These are phyloP conservation scores for Aegilops umbellulata DNA, from an alignment of 176 grass and related monocot genomes.

Conservation along the genomic window DNA sequence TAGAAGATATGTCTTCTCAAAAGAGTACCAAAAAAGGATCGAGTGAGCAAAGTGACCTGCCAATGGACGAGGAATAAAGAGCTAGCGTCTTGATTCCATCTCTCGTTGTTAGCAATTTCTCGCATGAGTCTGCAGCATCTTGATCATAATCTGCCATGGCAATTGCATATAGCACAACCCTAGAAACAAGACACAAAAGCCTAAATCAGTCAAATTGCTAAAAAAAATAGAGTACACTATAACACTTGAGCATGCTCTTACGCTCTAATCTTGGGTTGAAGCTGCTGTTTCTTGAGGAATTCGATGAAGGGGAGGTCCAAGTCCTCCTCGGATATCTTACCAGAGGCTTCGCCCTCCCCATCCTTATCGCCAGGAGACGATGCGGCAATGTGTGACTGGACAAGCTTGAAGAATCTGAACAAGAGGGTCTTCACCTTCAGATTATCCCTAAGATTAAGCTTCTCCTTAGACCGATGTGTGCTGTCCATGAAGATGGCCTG, in stretches of 20 bases:
- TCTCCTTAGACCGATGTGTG: conserved; percentile 25
- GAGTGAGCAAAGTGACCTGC: conserved; percentile 52
- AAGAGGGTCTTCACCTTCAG: conserved; percentile 65
- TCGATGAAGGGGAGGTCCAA: conserved; percentile 74
- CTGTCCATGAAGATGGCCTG: conserved; percentile 77
- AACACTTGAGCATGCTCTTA: conserved; percentile 40
- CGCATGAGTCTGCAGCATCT: conserved; percentile 41
- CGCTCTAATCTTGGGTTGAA: conserved; percentile 82
- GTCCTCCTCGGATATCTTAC: conserved; percentile 56
- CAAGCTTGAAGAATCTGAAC: conserved; percentile 71
- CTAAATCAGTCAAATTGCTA: conserved; percentile 12
- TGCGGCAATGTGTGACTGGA: conserved; percentile 53
- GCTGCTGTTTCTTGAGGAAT: conserved; percentile 64
- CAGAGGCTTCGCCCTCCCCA: conserved; percentile 26
- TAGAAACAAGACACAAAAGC: conserved; percentile 30
- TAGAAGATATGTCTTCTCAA: not conserved
- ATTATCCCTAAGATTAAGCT: not conserved
- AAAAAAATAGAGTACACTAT: conserved; percentile 23
- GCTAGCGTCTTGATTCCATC: conserved; percentile 71
- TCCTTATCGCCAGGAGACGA: not conserved
- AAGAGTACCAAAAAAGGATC: conserved; percentile 13
- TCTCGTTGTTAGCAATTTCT: conserved; percentile 60
- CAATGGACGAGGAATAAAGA: conserved; percentile 80
- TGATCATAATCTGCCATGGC: conserved; percentile 80
- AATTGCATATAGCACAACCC: conserved; percentile 92